Base-by-base conservation (phyloP, 805 yeast genomes). In the Metschnikowia corniflorae region DNA sequence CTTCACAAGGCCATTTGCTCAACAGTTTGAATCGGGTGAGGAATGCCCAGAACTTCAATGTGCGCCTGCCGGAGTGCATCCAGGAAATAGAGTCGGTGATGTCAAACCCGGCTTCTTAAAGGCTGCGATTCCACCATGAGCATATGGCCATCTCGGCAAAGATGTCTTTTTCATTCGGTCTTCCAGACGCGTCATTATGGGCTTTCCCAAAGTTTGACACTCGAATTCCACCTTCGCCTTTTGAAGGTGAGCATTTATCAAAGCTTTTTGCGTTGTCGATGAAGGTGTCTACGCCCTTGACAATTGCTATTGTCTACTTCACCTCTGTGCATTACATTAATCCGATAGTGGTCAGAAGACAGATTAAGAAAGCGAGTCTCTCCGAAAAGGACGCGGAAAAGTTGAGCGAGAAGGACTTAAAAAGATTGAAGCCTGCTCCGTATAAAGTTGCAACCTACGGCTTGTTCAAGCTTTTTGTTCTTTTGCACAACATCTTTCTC, bases 271-370 rank as follows among this genome's bases (percentile, higher is more conserved):
- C 64, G 15, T 19, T 42, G 8, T 60, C 77, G 17, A 64, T 80
- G 69, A 65, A 71, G 39, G 69, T 70, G 26, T 49, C 67, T 16
- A 73, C 80, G 15, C 84, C 86, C 3, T 47, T 80, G 43, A 60
- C 75, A 12, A 70, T 81, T 37, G 82, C 84, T 9, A 43, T 76
- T 4, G 63, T 70, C 13, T 81, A 81, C 54, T 82, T 82, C 44
- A 58, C 70, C 6, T 55, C 69, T 14, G 85, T 80, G 29, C 86
- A 81, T 51, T 49, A 60, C 21, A 52, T 70, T 42, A 82, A 82
- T 57, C 69, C 66, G 8, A 56, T 62, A 18, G 57, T 77, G 12
- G 53, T 65, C n/a, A 61, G 60, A 12, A 64, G 80, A 39, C 82
- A 77, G 51, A 42, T 68, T 31, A 41, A 37, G 5, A 51, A 58